phyloP scores from a whole-genome alignment of 768 basidiomycete species.

The Mycena kentingensis region DNA sequence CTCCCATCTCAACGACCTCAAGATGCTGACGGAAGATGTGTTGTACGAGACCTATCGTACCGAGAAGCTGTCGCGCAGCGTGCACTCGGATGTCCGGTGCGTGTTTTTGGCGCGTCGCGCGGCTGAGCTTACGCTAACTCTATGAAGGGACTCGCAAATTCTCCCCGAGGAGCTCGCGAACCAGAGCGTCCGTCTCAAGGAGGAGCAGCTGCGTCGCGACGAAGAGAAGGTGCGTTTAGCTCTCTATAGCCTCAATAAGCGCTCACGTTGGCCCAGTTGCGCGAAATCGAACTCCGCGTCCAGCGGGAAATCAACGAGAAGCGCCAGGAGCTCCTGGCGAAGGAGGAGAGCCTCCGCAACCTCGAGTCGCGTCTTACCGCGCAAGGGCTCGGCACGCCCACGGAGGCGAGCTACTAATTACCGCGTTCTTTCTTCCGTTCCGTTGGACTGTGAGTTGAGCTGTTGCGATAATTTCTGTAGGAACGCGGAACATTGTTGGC shows the following conservation, averaged over 20 bases:
- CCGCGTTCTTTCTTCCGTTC: background rate
- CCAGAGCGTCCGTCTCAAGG: slow-evolving; percentile 85
- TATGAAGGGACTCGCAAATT: slow-evolving; percentile 62
- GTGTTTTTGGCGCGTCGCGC: slow-evolving; percentile 3
- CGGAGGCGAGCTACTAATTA: slow-evolving; percentile 16
- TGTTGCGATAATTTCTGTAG: slow-evolving; percentile 9
- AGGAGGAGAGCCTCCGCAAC: slow-evolving; percentile 76
- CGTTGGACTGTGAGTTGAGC: background rate
- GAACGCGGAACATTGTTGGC: slow-evolving; percentile 3
- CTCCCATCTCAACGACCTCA: slow-evolving; percentile 83
- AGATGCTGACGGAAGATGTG: slow-evolving; percentile 79
- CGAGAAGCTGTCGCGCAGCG: slow-evolving; percentile 78
- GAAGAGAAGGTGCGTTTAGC: slow-evolving; percentile 67
- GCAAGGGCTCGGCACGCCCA: slow-evolving; percentile 34
- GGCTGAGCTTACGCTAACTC: slow-evolving; percentile 3
- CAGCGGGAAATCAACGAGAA: slow-evolving; percentile 89
- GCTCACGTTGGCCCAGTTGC: slow-evolving; percentile 47
- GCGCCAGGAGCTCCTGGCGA: slow-evolving; percentile 81
- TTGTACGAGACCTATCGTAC: slow-evolving; percentile 88
- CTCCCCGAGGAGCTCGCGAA: slow-evolving; percentile 85
- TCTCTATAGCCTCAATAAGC: background rate
- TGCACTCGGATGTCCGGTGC: slow-evolving; percentile 60
- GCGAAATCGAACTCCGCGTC: slow-evolving; percentile 84
- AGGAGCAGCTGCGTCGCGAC: slow-evolving; percentile 85
- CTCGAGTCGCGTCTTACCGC: slow-evolving; percentile 61